phyloP scores from a whole-genome alignment of 2,329 filamentous ascomycete species.

The Dendrostoma leiphaemia region DNA sequence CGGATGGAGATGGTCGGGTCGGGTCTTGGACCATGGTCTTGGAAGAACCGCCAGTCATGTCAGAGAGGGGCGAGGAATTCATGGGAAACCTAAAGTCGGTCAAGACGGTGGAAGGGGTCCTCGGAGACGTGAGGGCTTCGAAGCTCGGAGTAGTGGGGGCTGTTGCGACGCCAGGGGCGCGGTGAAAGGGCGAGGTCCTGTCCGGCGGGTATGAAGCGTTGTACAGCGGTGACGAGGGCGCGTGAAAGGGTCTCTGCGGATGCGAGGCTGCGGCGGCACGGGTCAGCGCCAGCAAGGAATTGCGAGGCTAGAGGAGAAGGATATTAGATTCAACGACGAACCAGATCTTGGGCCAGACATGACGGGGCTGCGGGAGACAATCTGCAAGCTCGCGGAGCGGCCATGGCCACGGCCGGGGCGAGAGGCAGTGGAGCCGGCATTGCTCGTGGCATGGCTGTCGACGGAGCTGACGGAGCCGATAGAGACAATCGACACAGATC shows the following conservation, averaged over 20 bases:
- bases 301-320: conserved; percentile 19
- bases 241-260: conserved; percentile 43
- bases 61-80: conserved; percentile 38
- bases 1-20: conserved; percentile 36
- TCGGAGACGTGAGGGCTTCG: conserved; percentile 36
- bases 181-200: conserved; percentile 36
- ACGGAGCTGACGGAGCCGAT: conserved; percentile 57
- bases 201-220: conserved; percentile 55
- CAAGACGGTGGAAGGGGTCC: conserved; percentile 41
- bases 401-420: conserved; percentile 65
- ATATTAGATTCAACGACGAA: too few relatives aligned
- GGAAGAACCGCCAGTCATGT: conserved; percentile 28
- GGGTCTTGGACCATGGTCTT: conserved; percentile 35
- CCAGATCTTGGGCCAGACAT: conserved; percentile 44
- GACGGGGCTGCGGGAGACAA: conserved; percentile 50
- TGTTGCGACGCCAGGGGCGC: conserved; percentile 40
- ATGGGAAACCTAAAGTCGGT: conserved; percentile 59
- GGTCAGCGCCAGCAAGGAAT: conserved; percentile 2
- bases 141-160: conserved; percentile 43
- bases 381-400: conserved; percentile 79
- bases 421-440: conserved; percentile 36
- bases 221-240: conserved; percentile 49
- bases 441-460: conserved; percentile 42
- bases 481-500: conserved; percentile 80
- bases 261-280: conserved; percentile 35